Conservation (phyloP, 306 rosid genomes). For the Prunus mira region DNA sequence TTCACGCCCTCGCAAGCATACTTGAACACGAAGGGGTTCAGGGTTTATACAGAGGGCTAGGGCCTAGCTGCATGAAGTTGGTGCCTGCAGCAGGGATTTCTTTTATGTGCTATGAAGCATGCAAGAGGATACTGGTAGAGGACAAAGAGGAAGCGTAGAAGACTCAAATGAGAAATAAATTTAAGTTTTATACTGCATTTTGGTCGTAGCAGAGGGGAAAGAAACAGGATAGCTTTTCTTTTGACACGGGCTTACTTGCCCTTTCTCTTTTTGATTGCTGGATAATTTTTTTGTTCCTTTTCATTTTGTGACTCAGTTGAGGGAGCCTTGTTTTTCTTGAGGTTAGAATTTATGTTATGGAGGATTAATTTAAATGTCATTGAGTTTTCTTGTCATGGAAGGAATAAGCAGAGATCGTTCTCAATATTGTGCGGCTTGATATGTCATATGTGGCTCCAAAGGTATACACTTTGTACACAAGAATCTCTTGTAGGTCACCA, state of each 20-base stretch:
- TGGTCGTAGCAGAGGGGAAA: slow-evolving; percentile 8
- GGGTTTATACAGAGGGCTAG: slow-evolving; percentile 84
- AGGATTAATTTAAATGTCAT: slow-evolving; percentile 12
- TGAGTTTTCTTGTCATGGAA: background rate
- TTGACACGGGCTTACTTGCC: background rate
- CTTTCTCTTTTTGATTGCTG: slow-evolving; percentile 19
- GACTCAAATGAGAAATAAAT: background rate
- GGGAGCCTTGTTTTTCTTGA: slow-evolving; percentile 30
- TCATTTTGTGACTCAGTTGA: slow-evolving; percentile 16
- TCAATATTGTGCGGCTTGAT: background rate
- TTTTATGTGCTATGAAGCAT: slow-evolving; percentile 97
- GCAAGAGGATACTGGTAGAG: slow-evolving; percentile 80
- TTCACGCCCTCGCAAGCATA: slow-evolving; percentile 84
- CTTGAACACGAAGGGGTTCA: slow-evolving; percentile 72
- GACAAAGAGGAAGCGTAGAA: slow-evolving; percentile 47
- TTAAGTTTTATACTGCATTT: background rate
- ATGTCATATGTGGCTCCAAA: background rate
- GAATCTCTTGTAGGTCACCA: background rate
- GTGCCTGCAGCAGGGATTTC: slow-evolving; percentile 97
- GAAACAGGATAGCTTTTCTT: slow-evolving; percentile 8
- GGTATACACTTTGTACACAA: background rate
- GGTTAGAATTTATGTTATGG: slow-evolving; percentile 22
- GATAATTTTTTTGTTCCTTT: slow-evolving; percentile 11
- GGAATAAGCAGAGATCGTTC: background rate
- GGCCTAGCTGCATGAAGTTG: slow-evolving; percentile 95